Conservation (phyloP, 2,329 filamentous ascomycete species). For the Coniella vitis region DNA sequence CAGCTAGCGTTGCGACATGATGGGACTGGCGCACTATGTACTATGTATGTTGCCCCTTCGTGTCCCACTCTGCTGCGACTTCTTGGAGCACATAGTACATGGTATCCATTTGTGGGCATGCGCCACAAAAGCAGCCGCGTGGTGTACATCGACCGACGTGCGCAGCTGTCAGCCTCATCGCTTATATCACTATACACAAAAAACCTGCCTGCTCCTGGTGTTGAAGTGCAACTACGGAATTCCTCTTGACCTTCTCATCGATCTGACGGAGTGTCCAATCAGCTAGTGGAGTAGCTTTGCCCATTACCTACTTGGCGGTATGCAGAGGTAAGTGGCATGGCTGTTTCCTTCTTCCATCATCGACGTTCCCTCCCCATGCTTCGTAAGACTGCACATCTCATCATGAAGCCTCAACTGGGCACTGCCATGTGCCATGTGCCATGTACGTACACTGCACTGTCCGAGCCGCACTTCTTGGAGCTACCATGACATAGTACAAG, state of each 20-base stretch:
- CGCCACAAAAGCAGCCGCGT: slow-evolving; percentile 9
- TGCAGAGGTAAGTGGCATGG: too few relatives aligned
- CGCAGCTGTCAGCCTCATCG: background rate
- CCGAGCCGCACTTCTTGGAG: background rate
- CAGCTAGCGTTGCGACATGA: background rate
- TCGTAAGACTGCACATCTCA: too few relatives aligned
- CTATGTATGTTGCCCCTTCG: background rate
- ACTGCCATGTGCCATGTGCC: too few relatives aligned
- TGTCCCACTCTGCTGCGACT: background rate
- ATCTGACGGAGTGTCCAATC: background rate
- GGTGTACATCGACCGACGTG: background rate
- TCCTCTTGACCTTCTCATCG: background rate
- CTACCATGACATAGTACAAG: too few relatives aligned
- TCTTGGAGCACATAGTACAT: too few relatives aligned
- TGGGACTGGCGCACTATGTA: background rate
- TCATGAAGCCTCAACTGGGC: too few relatives aligned
- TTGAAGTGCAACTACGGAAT: background rate
- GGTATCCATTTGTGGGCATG: background rate
- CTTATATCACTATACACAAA: background rate
- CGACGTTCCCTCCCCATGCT: too few relatives aligned
- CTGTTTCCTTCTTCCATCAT: too few relatives aligned
- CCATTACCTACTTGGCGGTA: too few relatives aligned
- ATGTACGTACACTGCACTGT: too few relatives aligned
- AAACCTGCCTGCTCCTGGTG: background rate
- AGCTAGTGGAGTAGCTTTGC: too few relatives aligned